Evolutionary conservation across 2,329 filamentous ascomycete genomes (phyloP).

Genomic region (Mycocentrospora acerina): DNA sequence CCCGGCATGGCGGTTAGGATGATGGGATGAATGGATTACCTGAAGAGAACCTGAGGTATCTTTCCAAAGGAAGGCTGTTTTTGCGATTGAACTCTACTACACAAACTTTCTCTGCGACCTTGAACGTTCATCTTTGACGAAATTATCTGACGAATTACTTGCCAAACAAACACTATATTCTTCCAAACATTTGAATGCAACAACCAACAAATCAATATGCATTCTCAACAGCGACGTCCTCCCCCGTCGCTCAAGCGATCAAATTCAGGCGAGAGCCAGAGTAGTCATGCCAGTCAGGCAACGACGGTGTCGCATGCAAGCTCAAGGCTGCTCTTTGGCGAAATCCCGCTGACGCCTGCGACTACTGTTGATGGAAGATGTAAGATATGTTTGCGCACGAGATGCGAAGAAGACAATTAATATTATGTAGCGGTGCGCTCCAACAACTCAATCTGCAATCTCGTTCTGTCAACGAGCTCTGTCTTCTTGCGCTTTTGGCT

Average conservation of each 20-base stretch:
- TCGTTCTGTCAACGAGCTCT: slow-evolving; percentile 51
- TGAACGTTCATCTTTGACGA: slow-evolving; percentile 14
- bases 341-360: slow-evolving; percentile 49
- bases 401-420: slow-evolving; percentile 20
- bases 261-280: slow-evolving; percentile 39
- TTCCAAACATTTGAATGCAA: slow-evolving; percentile 19
- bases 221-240: slow-evolving; percentile 28
- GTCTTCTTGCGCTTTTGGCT: slow-evolving; percentile 54
- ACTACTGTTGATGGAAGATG: slow-evolving; percentile 40
- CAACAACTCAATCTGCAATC: slow-evolving; percentile 51
- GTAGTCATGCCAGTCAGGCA: slow-evolving; percentile 21
- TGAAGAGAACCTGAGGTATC: slow-evolving; percentile 30
- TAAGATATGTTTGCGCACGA: slow-evolving; percentile 22
- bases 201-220: slow-evolving; percentile 25
- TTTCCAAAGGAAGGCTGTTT: slow-evolving; percentile 18
- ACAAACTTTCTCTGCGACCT: slow-evolving; percentile 17
- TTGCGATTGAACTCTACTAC: slow-evolving; percentile 20
- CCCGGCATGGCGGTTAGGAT: slow-evolving; percentile 4
- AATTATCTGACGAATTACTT: no score
- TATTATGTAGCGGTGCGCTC: slow-evolving; percentile 44
- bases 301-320: slow-evolving; percentile 41
- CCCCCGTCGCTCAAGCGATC: slow-evolving; percentile 43
- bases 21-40: no score
- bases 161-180: background rate
- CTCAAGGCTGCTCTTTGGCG: slow-evolving; percentile 51